These are phyloP conservation scores for Aspergillus bombycis DNA, from an alignment of 2,329 filamentous ascomycete genomes.

Conservation along the genomic window DNA sequence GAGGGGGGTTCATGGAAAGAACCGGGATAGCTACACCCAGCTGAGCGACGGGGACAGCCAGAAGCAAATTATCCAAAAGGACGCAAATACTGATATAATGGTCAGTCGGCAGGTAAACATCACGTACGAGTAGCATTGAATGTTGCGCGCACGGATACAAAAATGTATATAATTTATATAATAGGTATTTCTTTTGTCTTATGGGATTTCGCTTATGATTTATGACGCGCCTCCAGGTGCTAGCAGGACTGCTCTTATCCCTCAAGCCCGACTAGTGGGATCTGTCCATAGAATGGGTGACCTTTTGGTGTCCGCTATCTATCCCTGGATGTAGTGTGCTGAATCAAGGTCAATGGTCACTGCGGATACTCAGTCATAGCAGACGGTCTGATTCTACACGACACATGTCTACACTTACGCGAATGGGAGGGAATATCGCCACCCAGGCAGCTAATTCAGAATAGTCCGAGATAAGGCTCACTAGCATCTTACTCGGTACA, in stretches of 20 bases:
- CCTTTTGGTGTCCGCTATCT: neutral
- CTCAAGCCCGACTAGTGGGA: too few relatives aligned
- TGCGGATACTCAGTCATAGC: neutral
- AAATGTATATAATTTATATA: neutral
- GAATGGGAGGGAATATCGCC: neutral
- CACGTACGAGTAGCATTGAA: slow-evolving; percentile 16
- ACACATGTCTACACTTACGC: neutral
- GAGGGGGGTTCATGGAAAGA: neutral
- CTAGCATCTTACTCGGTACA: neutral
- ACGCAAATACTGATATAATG: slow-evolving; percentile 19
- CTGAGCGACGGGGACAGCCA: slow-evolving; percentile 27
- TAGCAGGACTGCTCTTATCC: neutral
- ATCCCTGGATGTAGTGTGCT: neutral
- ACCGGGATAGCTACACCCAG: slow-evolving; percentile 1
- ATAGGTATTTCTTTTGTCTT: neutral
- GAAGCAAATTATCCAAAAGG: slow-evolving; percentile 24
- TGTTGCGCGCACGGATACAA: neutral
- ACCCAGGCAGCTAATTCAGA: neutral
- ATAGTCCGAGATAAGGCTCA: too few relatives aligned
- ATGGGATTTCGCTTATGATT: neutral
- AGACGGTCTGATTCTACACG: neutral
- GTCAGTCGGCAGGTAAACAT: slow-evolving; percentile 25
- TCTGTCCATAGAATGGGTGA: neutral
- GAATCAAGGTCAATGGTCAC: neutral
- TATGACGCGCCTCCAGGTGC: neutral